These are phyloP conservation scores for Talaromyces rugulosus DNA, from an alignment of 2,329 filamentous ascomycete species.

Conservation along the genomic window DNA sequence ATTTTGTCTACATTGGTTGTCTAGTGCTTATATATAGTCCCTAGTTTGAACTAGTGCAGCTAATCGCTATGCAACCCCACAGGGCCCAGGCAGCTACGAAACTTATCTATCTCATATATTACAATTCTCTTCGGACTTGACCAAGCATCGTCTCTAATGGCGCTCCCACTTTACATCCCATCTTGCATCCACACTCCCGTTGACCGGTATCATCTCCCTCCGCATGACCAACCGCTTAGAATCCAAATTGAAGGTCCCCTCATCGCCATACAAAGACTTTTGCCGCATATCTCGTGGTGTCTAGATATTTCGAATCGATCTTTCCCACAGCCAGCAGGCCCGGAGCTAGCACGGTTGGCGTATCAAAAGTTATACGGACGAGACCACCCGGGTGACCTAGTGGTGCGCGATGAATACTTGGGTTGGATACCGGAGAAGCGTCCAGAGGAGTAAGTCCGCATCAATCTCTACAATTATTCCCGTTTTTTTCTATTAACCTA, in stretches of 20 bases:
- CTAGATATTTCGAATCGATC: background rate
- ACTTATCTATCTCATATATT: too few species aligned
- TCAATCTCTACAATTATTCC: constrained; percentile 9
- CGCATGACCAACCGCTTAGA: constrained; percentile 15
- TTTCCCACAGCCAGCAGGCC: constrained; percentile 18
- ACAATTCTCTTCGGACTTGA: too few species aligned
- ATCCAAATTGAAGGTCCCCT: constrained; percentile 20
- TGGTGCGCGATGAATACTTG: constrained; percentile 18
- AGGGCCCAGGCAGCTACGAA: too few species aligned
- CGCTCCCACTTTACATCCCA: constrained; percentile 18
- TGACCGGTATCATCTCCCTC: constrained; percentile 14
- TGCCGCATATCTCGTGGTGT: background rate
- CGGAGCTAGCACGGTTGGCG: constrained; percentile 16
- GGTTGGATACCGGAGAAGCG: constrained; percentile 15
- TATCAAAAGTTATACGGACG: constrained; percentile 17
- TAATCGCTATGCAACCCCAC: too few species aligned
- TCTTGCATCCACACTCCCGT: constrained; percentile 14
- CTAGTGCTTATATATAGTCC: too few species aligned
- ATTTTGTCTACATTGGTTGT: too few species aligned
- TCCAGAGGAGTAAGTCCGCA: constrained; percentile 12
- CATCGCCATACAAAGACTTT: constrained; percentile 13
- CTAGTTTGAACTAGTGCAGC: too few species aligned
- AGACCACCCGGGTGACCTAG: constrained; percentile 11
- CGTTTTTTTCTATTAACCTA: background rate
- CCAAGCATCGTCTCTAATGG: too few species aligned